Base-by-base conservation (phyloP, 1,139 yeast genomes). In the Candida pseudocylindracea region DNA sequence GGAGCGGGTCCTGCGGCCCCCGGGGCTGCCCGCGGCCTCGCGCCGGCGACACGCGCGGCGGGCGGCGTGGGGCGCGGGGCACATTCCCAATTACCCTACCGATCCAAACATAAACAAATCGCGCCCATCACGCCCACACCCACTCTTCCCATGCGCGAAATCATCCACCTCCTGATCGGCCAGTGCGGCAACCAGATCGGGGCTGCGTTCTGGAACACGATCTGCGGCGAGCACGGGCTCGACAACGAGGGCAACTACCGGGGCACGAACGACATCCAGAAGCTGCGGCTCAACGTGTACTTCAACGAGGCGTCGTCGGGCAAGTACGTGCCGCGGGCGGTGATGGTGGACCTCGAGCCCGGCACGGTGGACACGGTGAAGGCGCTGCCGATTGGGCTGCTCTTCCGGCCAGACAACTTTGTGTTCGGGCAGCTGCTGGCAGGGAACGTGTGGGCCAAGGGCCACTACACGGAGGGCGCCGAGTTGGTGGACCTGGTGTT, bases 151-250 rank as follows among this genome's bases (percentile, higher is more conserved):
- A 26, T 9, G n/a, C 27, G 27, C 10, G 10, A 10, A 26, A 10
- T 15, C 20, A 80, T 85, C 56, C 96, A 85, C 59, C 68, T 85
- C 56, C 85, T 95, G 40, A 76, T 95, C 37, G 96, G 96, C 57
- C 96, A 85, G 64, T 88, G 98, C 72, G 98, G 98, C 72, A 88
- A 88, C 72, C 98, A 88, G 63, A 83, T 88, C 47, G 93, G 95
- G 57, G 92, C 93, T 43, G 93, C 94, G 37, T 81, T 81, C 52
- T 81, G 95, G 95, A 93, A 85, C 60, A 81, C 95, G 35, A 88
- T 88, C 49, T 76, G 93, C 60, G 91, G 81, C 41, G 98, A 88
- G 57, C 98, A 88, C 50, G 95, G 95, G 32, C 68, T 88, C 48
- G 95, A 81, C 50, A 65, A 66, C 45, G 64, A 72, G 41, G 98